Base-by-base conservation (phyloP, 495 filamentous ascomycete genomes). In the Xylaria intraflava region DNA sequence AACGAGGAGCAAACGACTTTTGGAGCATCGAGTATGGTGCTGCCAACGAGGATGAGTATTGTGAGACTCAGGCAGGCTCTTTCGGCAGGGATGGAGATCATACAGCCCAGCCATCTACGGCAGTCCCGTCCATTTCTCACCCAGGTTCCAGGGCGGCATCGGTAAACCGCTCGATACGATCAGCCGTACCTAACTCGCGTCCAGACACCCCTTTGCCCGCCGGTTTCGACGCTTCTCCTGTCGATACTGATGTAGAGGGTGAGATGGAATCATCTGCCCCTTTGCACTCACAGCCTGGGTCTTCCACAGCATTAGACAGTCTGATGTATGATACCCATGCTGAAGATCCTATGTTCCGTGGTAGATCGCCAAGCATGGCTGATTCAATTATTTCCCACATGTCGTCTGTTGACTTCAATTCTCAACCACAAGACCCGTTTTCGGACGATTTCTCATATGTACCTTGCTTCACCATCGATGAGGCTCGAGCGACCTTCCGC, bases 361-460 rank as follows among this genome's bases (percentile, higher is more conserved):
- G 72, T n/a, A 67, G 79, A 33, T 80, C 80, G 12, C 78, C 80
- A 26, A 86, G 82, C 60, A 73, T 82, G 69, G 74, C 78, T 27
- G 80, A 80, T 54, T 83, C 80, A 26, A 74, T 78, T 66, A 77
- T 80, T 47, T 85, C 82, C 16, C 78, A 80, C 67, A 77, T 81
- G 72, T 81, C 71, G 40, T 78, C 72, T 17, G 52, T 83, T 22
- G 78, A 83, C 52, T 74, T 72, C 58, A 72, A 63, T 57, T 59
- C 54, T 0, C 71, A 68, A 67, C 61, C 70, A 44, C 75, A 78
- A 51, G 78, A 82, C 45, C 68, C 83, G 0, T 85, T 85, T 29
- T 78, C 85, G n/a, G 88, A 92, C 50, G 89, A 96, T 60, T 86
- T 86, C 67, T 86, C 83, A 14, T 93, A 92, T 62, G 90, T 96